These are phyloP conservation scores for Sclerotiophoma versabilis DNA, from an alignment of 2,329 filamentous ascomycete genomes.

Conservation along the genomic window DNA sequence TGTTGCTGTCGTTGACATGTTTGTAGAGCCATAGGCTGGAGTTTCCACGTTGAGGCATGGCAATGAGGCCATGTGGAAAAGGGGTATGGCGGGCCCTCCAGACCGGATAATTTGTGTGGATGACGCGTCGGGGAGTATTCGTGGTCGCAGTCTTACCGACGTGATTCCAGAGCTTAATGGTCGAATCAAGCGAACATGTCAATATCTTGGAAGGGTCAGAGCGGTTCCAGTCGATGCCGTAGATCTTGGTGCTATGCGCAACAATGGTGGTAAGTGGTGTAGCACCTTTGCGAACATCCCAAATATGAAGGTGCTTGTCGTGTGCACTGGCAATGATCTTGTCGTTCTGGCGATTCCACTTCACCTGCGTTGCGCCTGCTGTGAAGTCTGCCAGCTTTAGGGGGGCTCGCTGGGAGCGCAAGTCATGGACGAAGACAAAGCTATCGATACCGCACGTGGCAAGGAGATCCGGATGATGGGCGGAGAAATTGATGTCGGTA, in stretches of 20 bases:
- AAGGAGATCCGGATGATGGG: slow-evolving; percentile 86
- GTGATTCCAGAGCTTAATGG: slow-evolving; percentile 94
- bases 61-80: slow-evolving; percentile 83
- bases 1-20: slow-evolving; percentile 57
- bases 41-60: slow-evolving; percentile 90
- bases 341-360: slow-evolving; percentile 89
- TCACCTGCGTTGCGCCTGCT: slow-evolving; percentile 91
- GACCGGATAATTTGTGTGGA: slow-evolving; percentile 83
- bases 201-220: slow-evolving; percentile 74
- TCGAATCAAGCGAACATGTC: slow-evolving; percentile 90
- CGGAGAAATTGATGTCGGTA: slow-evolving; percentile 95
- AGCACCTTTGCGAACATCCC: slow-evolving; percentile 84
- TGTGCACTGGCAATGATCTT: slow-evolving; percentile 90
- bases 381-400: slow-evolving; percentile 83
- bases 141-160: slow-evolving; percentile 60
- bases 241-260: slow-evolving; percentile 92
- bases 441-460: slow-evolving; percentile 93
- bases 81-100: slow-evolving; percentile 92
- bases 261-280: slow-evolving; percentile 82
- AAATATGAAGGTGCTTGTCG: slow-evolving; percentile 85
- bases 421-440: slow-evolving; percentile 91
- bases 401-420: slow-evolving; percentile 61
- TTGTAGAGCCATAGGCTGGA: slow-evolving; percentile 87
- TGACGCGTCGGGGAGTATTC: slow-evolving; percentile 62
- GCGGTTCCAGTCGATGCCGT: slow-evolving; percentile 93